A percentile compares a stretch with the other conserved stretches of the same genome.
Conservation (phyloP, 208 protist species). For the Zelonia costaricensis region DNA sequence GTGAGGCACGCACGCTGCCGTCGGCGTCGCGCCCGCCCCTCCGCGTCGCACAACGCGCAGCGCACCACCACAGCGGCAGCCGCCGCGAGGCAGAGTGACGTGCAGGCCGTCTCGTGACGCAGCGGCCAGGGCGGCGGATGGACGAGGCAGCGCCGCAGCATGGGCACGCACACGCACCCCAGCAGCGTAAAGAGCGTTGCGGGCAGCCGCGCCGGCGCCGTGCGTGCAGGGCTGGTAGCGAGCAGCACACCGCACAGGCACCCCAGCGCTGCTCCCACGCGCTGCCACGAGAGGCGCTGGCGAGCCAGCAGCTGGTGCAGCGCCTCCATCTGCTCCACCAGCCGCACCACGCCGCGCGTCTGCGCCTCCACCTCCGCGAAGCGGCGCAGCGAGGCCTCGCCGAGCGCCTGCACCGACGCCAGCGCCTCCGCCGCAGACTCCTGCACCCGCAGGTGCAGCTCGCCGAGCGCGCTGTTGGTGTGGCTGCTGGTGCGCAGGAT, state of each 20-base stretch:
- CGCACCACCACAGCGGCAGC: conserved; percentile 18
- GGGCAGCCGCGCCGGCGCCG: conserved; percentile 54
- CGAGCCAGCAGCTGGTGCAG: conserved; percentile 43
- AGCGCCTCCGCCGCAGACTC: conserved; percentile 30
- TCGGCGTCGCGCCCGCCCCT: conserved; percentile 26
- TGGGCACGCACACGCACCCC: conserved; percentile 32
- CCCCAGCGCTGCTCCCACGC: conserved; percentile 14
- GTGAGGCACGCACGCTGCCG: conserved; percentile 26
- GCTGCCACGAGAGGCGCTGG: conserved; percentile 30
- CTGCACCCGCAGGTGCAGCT: conserved; percentile 31
- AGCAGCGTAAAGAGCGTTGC: conserved; percentile 34
- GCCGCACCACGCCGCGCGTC: conserved; percentile 38
- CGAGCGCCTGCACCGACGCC: conserved; percentile 31
- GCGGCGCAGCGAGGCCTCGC: conserved; percentile 31
- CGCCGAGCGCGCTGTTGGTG: conserved; percentile 24
- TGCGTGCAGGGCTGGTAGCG: conserved; percentile 42
- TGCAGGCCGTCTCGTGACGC: conserved; percentile 18
- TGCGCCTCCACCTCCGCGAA: conserved; percentile 52
- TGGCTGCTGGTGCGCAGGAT: conserved; percentile 27
- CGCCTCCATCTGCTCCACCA: conserved; percentile 54
- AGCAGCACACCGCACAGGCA: conserved; percentile 31
- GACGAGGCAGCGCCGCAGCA: conserved; percentile 26
- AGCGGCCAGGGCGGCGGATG: conserved; percentile 2
- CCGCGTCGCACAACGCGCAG: conserved; percentile 26
- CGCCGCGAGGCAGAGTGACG: conserved; percentile 24